A percentile compares a stretch with the other conserved stretches of the same genome.
These are phyloP conservation scores for Botryobasidium botryosum DNA, from an alignment of 768 basidiomycete species.

Conservation along the genomic window DNA sequence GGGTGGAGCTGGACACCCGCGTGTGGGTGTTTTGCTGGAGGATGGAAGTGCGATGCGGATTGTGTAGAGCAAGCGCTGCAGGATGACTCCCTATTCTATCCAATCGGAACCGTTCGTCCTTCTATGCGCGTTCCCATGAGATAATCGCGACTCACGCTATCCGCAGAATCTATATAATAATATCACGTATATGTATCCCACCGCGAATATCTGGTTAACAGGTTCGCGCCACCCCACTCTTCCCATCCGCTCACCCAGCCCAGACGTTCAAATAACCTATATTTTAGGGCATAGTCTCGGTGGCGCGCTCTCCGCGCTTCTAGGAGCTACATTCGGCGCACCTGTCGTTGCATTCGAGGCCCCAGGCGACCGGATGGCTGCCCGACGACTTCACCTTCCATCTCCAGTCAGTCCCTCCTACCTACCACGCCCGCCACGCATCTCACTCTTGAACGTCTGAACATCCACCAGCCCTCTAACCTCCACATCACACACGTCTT, in stretches of 20 bases:
- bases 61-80: slow-evolving; percentile 67
- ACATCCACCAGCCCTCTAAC: slow-evolving; percentile 9
- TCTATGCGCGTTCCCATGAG: too few species aligned
- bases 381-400: slow-evolving; percentile 28
- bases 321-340: slow-evolving; percentile 81
- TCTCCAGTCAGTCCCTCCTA: slow-evolving; percentile 9
- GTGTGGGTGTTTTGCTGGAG: slow-evolving; percentile 67
- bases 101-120: slow-evolving; percentile 54
- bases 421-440: too few species aligned
- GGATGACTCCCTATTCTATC: slow-evolving; percentile 78
- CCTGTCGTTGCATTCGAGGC: slow-evolving; percentile 87
- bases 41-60: slow-evolving; percentile 57
- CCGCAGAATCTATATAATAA: slow-evolving; percentile 82
- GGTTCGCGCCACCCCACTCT: slow-evolving; percentile 24
- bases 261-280: too few species aligned
- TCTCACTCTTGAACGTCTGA: too few species aligned
- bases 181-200: slow-evolving; percentile 76
- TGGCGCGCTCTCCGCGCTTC: slow-evolving; percentile 65
- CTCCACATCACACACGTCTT: slow-evolving; percentile 41
- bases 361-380: slow-evolving; percentile 70
- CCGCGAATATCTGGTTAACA: slow-evolving; percentile 76
- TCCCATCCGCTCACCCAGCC: not conserved
- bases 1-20: slow-evolving; percentile 88
- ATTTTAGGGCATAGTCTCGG: slow-evolving; percentile 57
- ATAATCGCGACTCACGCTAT: too few species aligned